phyloP scores from a whole-genome alignment of 73 alveolate genomes.

The Tetrahymena thermophila region DNA sequence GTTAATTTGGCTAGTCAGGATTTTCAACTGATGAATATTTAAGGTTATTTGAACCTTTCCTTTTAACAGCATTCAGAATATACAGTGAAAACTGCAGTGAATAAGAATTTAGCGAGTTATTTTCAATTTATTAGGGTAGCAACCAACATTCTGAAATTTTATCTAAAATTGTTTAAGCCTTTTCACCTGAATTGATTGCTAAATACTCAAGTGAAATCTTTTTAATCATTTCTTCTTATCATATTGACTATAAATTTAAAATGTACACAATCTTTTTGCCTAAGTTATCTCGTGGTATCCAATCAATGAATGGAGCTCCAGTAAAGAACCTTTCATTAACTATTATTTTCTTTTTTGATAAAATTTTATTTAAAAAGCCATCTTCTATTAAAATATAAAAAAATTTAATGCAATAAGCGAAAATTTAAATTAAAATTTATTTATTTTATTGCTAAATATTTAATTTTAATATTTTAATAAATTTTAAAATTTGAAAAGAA shows the following conservation, averaged over 20 bases:
- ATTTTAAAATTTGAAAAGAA: background rate
- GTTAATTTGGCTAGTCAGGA: constrained; percentile 47
- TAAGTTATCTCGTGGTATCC: constrained; percentile 26
- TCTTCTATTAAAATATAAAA: no score
- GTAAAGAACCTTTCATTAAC: background rate
- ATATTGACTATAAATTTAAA: constrained; percentile 9
- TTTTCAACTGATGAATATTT: constrained; percentile 49
- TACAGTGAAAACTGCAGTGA: constrained; percentile 39
- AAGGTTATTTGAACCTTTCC: constrained; percentile 60
- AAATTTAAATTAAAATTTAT: no score
- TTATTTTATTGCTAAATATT: no score
- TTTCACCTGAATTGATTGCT: constrained; percentile 21
- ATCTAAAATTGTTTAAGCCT: constrained; percentile 7
- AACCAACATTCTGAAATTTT: constrained; percentile 24
- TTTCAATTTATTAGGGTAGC: constrained; percentile 15
- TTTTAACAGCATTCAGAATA: constrained; percentile 9
- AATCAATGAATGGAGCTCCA: background rate
- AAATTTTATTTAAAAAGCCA: no score
- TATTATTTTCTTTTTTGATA: no score
- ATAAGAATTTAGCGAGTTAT: constrained; percentile 32
- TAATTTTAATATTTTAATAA: no score
- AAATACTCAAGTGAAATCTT: constrained; percentile 18
- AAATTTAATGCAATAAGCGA: no score
- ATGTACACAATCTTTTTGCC: constrained; percentile 37
- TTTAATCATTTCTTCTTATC: constrained; percentile 27